A percentile compares a stretch with the other conserved stretches of the same genome.
These are phyloP conservation scores for Chimonanthus salicifolius DNA, from an alignment of 164 flowering plant species.

Conservation along the genomic window DNA sequence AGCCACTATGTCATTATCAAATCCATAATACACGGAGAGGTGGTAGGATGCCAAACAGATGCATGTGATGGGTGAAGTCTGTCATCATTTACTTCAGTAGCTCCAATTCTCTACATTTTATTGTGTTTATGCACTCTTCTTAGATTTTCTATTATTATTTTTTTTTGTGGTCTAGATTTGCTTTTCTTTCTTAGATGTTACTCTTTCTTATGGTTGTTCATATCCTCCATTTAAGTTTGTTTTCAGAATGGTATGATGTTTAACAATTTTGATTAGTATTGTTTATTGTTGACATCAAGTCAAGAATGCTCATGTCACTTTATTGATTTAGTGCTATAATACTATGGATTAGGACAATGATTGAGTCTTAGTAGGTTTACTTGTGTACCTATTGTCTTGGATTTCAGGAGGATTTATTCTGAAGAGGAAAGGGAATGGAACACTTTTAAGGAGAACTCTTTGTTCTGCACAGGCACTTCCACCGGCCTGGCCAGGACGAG, in stretches of 20 bases:
- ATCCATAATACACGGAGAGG: no score
- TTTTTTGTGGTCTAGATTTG: no score
- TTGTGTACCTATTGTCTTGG: neutral
- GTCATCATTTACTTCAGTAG: no score
- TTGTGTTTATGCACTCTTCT: no score
- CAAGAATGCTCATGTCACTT: neutral
- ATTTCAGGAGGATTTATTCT: conserved; percentile 40
- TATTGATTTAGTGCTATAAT: neutral
- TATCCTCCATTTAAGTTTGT: neutral
- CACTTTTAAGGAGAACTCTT: conserved; percentile 36
- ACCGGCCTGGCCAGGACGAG: conserved; percentile 99
- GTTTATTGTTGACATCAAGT: neutral
- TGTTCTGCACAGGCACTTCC: conserved; percentile 67
- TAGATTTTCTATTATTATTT: no score
- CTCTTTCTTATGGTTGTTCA: neutral
- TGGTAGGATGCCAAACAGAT: no score
- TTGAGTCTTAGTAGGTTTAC: neutral
- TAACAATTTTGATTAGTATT: neutral
- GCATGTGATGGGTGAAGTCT: no score
- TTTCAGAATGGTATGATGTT: neutral
- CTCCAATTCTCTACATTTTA: no score
- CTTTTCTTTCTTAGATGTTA: no score
- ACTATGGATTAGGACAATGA: neutral
- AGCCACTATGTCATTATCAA: no score
- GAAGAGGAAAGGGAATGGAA: conserved; percentile 48